Conservation (phyloP, 495 filamentous ascomycete genomes). For the Tuber microsphaerosporum region DNA sequence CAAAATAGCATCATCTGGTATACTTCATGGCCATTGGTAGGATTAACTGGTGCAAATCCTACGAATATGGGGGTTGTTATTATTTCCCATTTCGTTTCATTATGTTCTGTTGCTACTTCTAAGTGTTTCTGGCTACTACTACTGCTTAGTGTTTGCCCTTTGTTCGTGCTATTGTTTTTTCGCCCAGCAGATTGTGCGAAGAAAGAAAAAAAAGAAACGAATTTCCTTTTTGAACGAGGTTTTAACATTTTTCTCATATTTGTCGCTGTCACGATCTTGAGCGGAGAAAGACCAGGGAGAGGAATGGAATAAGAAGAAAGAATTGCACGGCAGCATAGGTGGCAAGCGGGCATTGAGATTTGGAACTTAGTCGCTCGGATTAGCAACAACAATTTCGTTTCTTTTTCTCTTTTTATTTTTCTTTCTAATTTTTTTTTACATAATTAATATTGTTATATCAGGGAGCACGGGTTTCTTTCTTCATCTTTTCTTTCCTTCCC, state of each 20-base stretch:
- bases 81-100: not conserved
- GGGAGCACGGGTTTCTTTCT: not conserved
- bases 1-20: constrained; percentile 25
- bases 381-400: not conserved
- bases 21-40: constrained; percentile 1
- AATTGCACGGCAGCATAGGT: not conserved
- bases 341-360: not conserved
- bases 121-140: not conserved
- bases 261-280: constrained; percentile 18
- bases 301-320: not conserved
- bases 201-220: not conserved
- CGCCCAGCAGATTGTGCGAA: not conserved
- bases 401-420: not conserved
- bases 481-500: not conserved
- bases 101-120: not conserved
- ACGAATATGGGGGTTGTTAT: not conserved
- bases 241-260: not conserved
- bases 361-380: not conserved
- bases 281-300: not conserved
- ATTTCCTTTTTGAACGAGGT: not conserved
- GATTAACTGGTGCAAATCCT: not conserved
- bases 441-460: constrained; percentile 2
- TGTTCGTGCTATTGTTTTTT: not conserved
- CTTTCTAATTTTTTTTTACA: not conserved
- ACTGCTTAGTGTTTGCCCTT: not conserved